Evolutionary conservation across 805 yeast species (phyloP).

Genomic region (Barnettozyma sp.): DNA sequence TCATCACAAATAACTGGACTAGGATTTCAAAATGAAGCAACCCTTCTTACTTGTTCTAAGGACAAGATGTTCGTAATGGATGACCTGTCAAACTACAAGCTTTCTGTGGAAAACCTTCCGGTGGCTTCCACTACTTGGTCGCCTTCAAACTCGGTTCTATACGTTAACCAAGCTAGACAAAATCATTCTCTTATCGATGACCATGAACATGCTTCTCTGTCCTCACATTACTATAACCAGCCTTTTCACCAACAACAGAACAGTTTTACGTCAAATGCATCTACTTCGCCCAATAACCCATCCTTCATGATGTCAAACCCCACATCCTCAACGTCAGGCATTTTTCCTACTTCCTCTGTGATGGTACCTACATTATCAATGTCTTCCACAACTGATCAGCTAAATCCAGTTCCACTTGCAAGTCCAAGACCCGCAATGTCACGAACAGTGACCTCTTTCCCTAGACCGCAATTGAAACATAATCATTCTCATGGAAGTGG

Average conservation of each 20-base stretch:
- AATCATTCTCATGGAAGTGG: constrained; percentile 15
- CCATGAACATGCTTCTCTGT: background rate
- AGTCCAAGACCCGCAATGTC: constrained; percentile 24
- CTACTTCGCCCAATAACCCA: constrained; percentile 6
- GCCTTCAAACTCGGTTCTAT: constrained; percentile 40
- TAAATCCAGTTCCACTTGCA: constrained; percentile 8
- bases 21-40: constrained; percentile 41
- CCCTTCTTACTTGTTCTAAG: constrained; percentile 43
- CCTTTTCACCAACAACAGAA: background rate
- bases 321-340: constrained; percentile 11
- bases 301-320: constrained; percentile 5
- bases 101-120: constrained; percentile 43
- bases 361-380: constrained; percentile 11
- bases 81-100: constrained; percentile 39
- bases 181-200: constrained; percentile 34
- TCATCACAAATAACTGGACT: constrained; percentile 49
- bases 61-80: constrained; percentile 44
- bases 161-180: constrained; percentile 39
- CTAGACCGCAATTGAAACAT: constrained; percentile 16
- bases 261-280: constrained; percentile 6
- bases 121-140: constrained; percentile 55
- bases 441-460: constrained; percentile 16
- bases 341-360: constrained; percentile 1
- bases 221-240: background rate
- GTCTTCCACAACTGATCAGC: constrained; percentile 3